Evolutionary conservation across 208 protist species (phyloP).

Genomic region (Leishmania aethiopica): DNA sequence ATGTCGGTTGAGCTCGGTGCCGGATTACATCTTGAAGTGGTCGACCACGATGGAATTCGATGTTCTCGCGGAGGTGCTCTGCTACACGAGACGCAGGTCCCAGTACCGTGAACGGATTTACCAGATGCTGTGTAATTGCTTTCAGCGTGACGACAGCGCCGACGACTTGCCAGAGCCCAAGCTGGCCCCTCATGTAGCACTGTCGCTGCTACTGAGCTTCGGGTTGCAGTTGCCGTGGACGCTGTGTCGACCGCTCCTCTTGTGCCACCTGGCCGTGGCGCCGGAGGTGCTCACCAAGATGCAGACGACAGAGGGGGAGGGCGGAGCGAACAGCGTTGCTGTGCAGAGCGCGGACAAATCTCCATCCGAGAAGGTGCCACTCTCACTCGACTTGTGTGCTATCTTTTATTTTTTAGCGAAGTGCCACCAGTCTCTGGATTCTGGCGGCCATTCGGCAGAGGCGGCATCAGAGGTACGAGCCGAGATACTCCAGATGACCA

Average conservation of each 20-base stretch:
- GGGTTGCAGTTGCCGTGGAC: conserved; percentile 3
- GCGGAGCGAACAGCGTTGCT: not conserved
- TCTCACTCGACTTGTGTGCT: conserved; percentile 10
- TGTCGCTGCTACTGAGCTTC: conserved; percentile 10
- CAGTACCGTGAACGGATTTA: not conserved
- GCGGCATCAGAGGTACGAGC: not conserved
- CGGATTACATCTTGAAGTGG: conserved; percentile 23
- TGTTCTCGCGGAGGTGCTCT: conserved; percentile 2
- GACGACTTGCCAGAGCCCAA: too few relatives aligned
- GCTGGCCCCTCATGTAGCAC: not conserved
- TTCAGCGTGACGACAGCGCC: not conserved
- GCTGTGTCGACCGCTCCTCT: conserved; percentile 5
- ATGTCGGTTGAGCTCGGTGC: not conserved
- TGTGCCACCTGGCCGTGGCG: not conserved
- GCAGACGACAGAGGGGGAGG: not conserved
- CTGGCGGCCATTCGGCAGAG: not conserved
- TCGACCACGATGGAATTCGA: conserved; percentile 5
- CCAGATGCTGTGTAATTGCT: not conserved
- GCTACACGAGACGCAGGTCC: not conserved
- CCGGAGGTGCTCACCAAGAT: conserved; percentile 15
- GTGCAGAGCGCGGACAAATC: not conserved
- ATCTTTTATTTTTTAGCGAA: conserved; percentile 15
- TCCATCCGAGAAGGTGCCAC: not conserved
- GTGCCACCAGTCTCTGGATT: not conserved
- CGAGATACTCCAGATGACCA: not conserved